These are phyloP conservation scores for Komagataella pseudopastoris DNA, from an alignment of 805 yeast species.

Conservation along the genomic window DNA sequence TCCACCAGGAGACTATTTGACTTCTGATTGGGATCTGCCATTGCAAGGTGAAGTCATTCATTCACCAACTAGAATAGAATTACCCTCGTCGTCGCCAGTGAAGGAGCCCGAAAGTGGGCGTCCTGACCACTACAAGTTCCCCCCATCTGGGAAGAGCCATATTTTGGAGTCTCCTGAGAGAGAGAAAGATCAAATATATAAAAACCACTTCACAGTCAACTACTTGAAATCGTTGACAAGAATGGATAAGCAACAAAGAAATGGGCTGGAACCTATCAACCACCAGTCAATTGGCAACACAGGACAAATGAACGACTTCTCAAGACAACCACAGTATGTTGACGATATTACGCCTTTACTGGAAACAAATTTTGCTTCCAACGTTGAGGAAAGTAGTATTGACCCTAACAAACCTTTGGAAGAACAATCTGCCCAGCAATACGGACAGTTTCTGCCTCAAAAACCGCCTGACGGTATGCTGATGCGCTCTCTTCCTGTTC, in stretches of 20 bases:
- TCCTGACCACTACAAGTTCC: conserved; percentile 2
- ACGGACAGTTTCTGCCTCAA: not conserved
- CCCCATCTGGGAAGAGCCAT: not conserved
- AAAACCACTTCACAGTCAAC: not conserved
- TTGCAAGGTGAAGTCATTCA: not conserved
- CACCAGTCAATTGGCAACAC: not conserved
- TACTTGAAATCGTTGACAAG: not conserved
- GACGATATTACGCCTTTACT: not conserved
- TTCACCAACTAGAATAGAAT: not conserved
- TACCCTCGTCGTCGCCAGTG: not conserved
- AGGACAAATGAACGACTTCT: not conserved
- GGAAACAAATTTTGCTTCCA: not conserved
- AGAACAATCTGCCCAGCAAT: not conserved
- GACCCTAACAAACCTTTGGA: not conserved
- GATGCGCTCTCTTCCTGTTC: not conserved
- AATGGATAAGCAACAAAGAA: not conserved
- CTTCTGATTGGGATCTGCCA: conserved; percentile 7
- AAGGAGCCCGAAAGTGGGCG: conserved; percentile 1
- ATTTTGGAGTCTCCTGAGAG: not conserved
- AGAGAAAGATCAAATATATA: not conserved
- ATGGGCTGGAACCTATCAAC: not conserved
- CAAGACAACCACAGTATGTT: not conserved
- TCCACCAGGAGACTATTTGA: conserved; percentile 8
- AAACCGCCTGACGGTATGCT: not conserved
- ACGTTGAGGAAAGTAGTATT: not conserved